Conservation (phyloP, 768 basidiomycete species). For the Multifurca ochricompacta region DNA sequence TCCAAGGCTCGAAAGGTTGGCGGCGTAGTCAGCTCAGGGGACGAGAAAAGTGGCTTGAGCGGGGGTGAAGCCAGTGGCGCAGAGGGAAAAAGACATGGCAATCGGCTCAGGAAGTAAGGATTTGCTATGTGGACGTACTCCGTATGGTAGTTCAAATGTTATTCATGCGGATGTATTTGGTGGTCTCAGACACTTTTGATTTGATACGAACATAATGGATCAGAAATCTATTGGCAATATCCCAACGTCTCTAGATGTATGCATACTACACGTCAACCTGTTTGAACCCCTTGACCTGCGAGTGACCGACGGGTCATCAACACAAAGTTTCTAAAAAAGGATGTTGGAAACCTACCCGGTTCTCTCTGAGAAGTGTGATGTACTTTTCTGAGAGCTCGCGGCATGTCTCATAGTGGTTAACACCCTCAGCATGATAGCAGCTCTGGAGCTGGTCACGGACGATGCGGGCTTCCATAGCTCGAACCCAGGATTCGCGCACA, state of each 20-base stretch:
- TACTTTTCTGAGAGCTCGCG: constrained; percentile 82
- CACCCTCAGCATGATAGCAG: constrained; percentile 85
- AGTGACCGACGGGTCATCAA: constrained; percentile 1
- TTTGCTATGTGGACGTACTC: not conserved
- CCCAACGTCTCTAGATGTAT: not conserved
- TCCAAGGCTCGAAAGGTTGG: constrained; percentile 41
- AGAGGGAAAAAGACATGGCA: constrained; percentile 39
- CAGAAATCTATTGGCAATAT: not conserved
- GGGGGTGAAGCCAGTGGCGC: constrained; percentile 56
- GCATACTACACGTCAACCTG: constrained; percentile 48
- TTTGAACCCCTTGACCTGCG: constrained; percentile 86
- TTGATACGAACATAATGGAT: not conserved
- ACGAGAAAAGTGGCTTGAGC: constrained; percentile 43
- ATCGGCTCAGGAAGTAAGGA: constrained; percentile 44
- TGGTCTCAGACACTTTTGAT: not conserved
- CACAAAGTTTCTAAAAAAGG: not conserved
- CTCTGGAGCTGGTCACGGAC: constrained; percentile 84
- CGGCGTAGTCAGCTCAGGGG: constrained; percentile 46
- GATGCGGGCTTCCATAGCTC: constrained; percentile 86
- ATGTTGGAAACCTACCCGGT: constrained; percentile 51
- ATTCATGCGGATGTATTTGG: not conserved
- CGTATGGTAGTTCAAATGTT: not conserved
- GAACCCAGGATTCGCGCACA: constrained; percentile 90
- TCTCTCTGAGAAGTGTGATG: constrained; percentile 65
- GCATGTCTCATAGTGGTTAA: constrained; percentile 88